Evolutionary conservation across 768 basidiomycete species (phyloP), one percentile per base, ranked within the genome.

Genomic region (Naganishia kalamii): DNA sequence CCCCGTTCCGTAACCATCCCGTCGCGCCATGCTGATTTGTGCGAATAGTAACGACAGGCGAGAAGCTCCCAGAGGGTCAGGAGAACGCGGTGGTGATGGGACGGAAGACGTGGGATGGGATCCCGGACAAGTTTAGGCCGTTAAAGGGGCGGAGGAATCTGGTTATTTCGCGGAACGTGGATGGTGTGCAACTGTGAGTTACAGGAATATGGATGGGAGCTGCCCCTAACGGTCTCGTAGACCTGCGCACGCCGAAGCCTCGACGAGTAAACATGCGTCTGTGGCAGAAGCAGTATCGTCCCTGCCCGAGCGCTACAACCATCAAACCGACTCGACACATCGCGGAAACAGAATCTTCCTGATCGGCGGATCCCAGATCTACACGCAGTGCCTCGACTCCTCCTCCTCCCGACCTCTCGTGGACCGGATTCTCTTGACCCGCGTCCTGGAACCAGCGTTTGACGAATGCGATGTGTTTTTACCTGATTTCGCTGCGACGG

Each of bases 31-130:
- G 4, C 21, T 6, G 10, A 6, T n/a, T 44, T 10, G 43, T n/a
- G 43, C 13, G 43, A 25, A 54, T 64, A 77, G 75, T 73, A n/a
- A 77, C 75, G 13, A 72, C 73, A 6, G 74, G 72, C 23, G 66
- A 70, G 4, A 79, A 76, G 41, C 84, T 85, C 33, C 84, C 86
- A 6, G 78, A 81, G 40, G 83, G 81, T 6, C 75, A 72, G 48
- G 80, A 75, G 65, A 98, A 97, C 78, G 85, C 84, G 0, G 87
- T 97, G 21, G 80, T 97, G 62, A 97, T 99, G 94, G 96, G 96
- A 13, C 83, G 94, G 63, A 92, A 89, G 73, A 94, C 92, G 15
- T 99, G 96, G 96, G 92, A 97, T 79, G 90, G 90, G 75, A 97
- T 99, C 62, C 94, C 96, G 8, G 69, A 74, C 21, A 89, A 86